Evolutionary conservation across 1,284 basidiomycete genomes (phyloP).

Genomic region (Chalciporus piperatoides): DNA sequence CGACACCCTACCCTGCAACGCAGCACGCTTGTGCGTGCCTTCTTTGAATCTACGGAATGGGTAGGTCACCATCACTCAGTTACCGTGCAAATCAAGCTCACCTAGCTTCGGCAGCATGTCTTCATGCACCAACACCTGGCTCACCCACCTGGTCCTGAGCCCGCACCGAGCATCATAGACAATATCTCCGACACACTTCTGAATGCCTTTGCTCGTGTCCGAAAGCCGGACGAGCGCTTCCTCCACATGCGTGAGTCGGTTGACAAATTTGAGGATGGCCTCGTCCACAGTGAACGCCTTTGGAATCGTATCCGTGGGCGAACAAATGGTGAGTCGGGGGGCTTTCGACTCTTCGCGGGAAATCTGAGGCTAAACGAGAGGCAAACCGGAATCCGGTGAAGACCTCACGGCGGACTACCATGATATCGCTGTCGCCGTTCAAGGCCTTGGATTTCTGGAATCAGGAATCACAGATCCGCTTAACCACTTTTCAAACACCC

Average conservation of each 20-base stretch:
- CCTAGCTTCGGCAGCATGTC: slow-evolving; percentile 63
- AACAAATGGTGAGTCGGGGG: slow-evolving; percentile 72
- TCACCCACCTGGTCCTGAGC: slow-evolving; percentile 80
- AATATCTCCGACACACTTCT: slow-evolving; percentile 93
- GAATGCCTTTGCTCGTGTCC: slow-evolving; percentile 91
- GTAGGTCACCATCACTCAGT: slow-evolving; percentile 40
- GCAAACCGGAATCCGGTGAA: slow-evolving; percentile 71
- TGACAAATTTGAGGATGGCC: slow-evolving; percentile 93
- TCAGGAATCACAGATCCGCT: slow-evolving; percentile 96
- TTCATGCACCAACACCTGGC: slow-evolving; percentile 92
- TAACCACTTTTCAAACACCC: slow-evolving; percentile 92
- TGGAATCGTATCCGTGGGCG: slow-evolving; percentile 73
- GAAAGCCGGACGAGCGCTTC: slow-evolving; percentile 96
- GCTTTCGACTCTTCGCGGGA: slow-evolving; percentile 31
- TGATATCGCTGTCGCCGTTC: slow-evolving; percentile 91
- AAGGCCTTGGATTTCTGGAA: slow-evolving; percentile 96
- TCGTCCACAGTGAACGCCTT: slow-evolving; percentile 77
- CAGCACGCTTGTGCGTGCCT: slow-evolving; percentile 83
- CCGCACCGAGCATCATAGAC: slow-evolving; percentile 81
- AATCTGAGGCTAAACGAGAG: slow-evolving; percentile 79
- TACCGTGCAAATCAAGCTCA: slow-evolving; percentile 6
- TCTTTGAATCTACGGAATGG: slow-evolving; percentile 98
- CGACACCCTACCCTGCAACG: slow-evolving; percentile 95
- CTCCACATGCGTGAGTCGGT: slow-evolving; percentile 86
- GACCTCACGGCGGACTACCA: slow-evolving; percentile 97